Evolutionary conservation across 2,329 filamentous ascomycete genomes (phyloP).

Genomic region (Pseudophaeomoniella oleicola): DNA sequence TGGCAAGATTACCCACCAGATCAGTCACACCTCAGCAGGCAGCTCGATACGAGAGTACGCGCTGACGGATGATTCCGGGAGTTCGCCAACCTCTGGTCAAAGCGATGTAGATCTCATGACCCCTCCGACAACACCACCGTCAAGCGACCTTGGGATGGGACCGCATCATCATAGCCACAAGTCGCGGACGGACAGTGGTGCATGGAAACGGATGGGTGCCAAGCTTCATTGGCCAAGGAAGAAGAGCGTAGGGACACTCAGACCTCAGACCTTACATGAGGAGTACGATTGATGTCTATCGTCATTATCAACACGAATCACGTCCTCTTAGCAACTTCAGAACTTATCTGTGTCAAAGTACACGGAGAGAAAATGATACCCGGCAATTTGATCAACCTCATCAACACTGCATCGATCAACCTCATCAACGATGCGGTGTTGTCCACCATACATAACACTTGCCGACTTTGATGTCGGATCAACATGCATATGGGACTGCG

Average conservation of each 20-base stretch:
- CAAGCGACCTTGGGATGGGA: slow-evolving; percentile 21
- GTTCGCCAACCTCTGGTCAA: slow-evolving; percentile 26
- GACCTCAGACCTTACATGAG: neutral
- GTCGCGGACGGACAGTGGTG: neutral
- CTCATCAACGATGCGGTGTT: too few species aligned
- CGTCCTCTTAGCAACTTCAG: too few species aligned
- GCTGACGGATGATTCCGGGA: slow-evolving; percentile 31
- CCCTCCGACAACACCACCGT: slow-evolving; percentile 35
- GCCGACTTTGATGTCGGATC: too few species aligned
- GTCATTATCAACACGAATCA: too few species aligned
- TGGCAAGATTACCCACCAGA: slow-evolving; percentile 11
- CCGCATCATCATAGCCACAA: neutral
- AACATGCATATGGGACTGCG: too few species aligned
- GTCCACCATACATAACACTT: too few species aligned
- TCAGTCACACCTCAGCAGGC: slow-evolving; percentile 17
- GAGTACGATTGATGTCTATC: neutral
- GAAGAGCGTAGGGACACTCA: neutral
- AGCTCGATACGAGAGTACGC: slow-evolving; percentile 20
- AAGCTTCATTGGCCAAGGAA: slow-evolving; percentile 1
- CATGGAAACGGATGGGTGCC: slow-evolving; percentile 1
- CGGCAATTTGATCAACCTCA: too few species aligned
- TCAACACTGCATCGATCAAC: too few species aligned
- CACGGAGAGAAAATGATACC: too few species aligned
- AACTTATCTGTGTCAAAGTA: too few species aligned
- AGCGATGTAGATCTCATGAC: slow-evolving; percentile 25